Evolutionary conservation across 2,329 filamentous ascomycete species (phyloP), one percentile per base, ranked within the genome.

Genomic region (Akanthomyces lecanii): DNA sequence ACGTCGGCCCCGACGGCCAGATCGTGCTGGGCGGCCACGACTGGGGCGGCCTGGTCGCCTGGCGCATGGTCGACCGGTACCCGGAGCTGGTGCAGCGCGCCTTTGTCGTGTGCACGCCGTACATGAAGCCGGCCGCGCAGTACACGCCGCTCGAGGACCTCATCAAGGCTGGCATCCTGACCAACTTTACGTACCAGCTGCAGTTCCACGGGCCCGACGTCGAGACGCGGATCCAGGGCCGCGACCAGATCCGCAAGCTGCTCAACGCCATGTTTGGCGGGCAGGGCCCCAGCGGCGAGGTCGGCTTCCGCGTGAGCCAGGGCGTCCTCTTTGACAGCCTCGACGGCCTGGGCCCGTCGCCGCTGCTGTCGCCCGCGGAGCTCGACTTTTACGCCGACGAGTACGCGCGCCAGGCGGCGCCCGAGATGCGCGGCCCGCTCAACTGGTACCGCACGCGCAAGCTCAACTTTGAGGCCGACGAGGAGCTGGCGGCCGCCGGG

Each of bases 1-100:
- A 80, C 61, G 76, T 78, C 33, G 75, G 79, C 60, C 60, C 78
- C 72, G 50, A 79, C 74, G 72, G 72, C 10, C 77, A 77, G 62
- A 89, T 97, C 70, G 88, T 97, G 63, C 82, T 97, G 16, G 92
- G 92, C 55, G 94, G 92, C 8, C 94, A 97, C 77, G 94, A 98
- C 76, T 97, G 94, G 91, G 94, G 94, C 73, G 92, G 91, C 69
- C 81, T 82, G 3, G 80, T 93, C 33, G 88, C 89, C 61, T 96
- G 91, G 81, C 86, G 92, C 61, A 77, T 89, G 63, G 86, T 88
- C 16, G 82, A 89, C 66, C 91, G 87, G 82, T 81, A 92, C 70
- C 91, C 91, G 0, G 77, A 87, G 47, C 79, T 96, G 14, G 79
- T 97, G 66, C 83, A 82, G 45, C 88, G 87, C 69, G 80, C 97